phyloP scores from a whole-genome alignment of 345 rosid species.

The Salix exigua region DNA sequence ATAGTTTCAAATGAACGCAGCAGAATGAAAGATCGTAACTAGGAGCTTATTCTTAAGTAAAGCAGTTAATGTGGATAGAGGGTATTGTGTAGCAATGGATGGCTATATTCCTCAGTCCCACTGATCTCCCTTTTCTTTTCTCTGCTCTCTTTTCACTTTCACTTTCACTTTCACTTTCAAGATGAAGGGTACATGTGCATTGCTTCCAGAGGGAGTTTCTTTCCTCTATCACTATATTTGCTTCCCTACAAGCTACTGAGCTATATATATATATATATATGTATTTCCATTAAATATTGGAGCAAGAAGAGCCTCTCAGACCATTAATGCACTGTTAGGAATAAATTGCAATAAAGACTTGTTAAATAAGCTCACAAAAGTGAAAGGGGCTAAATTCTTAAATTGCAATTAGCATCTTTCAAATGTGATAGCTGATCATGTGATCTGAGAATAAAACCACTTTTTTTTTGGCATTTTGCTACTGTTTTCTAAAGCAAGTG shows the following conservation, averaged over 20 bases:
- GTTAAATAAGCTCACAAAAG: not conserved
- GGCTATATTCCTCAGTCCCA: not conserved
- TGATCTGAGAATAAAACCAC: conserved; percentile 15
- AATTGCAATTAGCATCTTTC: not conserved
- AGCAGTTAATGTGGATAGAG: not conserved
- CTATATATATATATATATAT: too few species aligned
- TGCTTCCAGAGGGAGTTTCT: conserved; percentile 48
- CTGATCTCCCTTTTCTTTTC: conserved; percentile 6
- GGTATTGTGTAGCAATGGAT: not conserved
- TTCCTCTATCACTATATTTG: conserved; percentile 10
- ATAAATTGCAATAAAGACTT: not conserved
- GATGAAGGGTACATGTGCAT: conserved; percentile 46
- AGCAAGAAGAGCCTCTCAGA: not conserved
- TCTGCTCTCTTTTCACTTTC: conserved; percentile 19
- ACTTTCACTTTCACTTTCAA: conserved; percentile 15
- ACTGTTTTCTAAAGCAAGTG: not conserved
- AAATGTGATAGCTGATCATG: conserved; percentile 7
- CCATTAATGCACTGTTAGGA: too few species aligned
- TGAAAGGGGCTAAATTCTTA: not conserved
- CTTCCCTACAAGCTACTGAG: not conserved
- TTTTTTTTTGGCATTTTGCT: conserved; percentile 5
- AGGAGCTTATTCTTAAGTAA: not conserved
- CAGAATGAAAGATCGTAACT: not conserved
- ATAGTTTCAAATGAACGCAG: conserved; percentile 15
- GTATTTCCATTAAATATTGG: not conserved